These are phyloP conservation scores for Paramecium biaurelia DNA, from an alignment of 73 alveolate species.

Conservation along the genomic window DNA sequence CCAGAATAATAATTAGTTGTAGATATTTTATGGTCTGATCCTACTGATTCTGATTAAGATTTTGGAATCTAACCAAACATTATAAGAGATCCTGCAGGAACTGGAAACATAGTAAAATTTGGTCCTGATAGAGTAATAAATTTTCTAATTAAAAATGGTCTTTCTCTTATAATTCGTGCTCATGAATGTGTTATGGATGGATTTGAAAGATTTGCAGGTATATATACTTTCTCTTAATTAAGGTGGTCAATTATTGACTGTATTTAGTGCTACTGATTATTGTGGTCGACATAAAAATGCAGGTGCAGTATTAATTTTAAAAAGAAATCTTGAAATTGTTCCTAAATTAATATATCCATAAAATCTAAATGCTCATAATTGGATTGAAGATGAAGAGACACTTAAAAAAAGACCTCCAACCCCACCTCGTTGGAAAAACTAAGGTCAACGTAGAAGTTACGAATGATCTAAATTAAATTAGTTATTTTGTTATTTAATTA, in stretches of 20 bases:
- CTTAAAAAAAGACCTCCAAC: conserved; percentile 93
- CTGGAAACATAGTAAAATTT: conserved; percentile 97
- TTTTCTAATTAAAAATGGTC: conserved; percentile 88
- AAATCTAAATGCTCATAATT: conserved; percentile 86
- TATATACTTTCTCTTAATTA: neutral
- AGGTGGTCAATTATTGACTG: conserved; percentile 95
- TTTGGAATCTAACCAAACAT: conserved; percentile 95
- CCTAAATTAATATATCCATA: conserved; percentile 94
- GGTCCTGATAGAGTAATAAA: conserved; percentile 98
- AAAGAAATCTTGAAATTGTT: conserved; percentile 85
- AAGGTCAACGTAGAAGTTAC: conserved; percentile 30
- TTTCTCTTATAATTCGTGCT: conserved; percentile 89
- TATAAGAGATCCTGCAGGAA: conserved; percentile 99
- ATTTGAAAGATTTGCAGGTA: conserved; percentile 97
- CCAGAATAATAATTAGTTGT: conserved; percentile 85
- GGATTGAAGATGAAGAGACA: conserved; percentile 93
- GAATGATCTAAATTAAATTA: neutral
- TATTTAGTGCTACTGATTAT: conserved; percentile 96
- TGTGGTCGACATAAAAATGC: conserved; percentile 99
- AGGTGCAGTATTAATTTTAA: conserved; percentile 94
- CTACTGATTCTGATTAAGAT: conserved; percentile 94
- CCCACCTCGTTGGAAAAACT: conserved; percentile 85
- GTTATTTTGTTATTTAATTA: neutral
- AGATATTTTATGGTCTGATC: conserved; percentile 93
- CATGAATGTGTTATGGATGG: conserved; percentile 99